phyloP scores from a whole-genome alignment of 2,329 filamentous ascomycete species.

The Neopestalotiopsis sp. region DNA sequence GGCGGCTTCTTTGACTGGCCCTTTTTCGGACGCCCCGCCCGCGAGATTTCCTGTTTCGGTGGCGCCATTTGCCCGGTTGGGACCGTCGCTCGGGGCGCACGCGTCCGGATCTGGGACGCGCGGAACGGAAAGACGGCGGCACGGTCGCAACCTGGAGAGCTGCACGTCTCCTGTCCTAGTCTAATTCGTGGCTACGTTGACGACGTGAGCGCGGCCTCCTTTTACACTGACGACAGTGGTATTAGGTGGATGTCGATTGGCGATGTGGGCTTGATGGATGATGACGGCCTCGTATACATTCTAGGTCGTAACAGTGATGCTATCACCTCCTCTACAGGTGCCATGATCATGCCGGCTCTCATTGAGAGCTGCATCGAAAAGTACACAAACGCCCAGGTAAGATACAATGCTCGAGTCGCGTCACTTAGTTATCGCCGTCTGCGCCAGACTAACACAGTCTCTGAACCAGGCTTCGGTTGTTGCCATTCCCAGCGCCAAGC shows the following conservation, averaged over 20 bases:
- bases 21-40: neutral
- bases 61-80: neutral
- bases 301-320: conserved; percentile 16
- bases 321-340: conserved; percentile 14
- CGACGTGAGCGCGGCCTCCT: neutral
- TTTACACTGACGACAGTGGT: neutral
- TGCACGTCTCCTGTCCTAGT: neutral
- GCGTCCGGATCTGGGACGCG: neutral
- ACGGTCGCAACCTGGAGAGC: neutral
- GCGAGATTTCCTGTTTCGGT: conserved; percentile 17
- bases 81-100: neutral
- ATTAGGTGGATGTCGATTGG: conserved; percentile 20
- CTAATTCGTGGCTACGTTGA: neutral
- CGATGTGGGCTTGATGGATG: conserved; percentile 17
- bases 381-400: conserved; percentile 19
- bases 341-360: conserved; percentile 18
- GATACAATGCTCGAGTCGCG: neutral
- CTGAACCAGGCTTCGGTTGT: neutral
- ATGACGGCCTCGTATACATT: conserved; percentile 20
- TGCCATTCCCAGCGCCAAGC: neutral
- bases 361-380: conserved; percentile 20
- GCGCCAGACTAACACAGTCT: neutral
- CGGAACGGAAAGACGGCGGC: neutral
- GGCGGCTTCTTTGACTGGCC: conserved; percentile 21
- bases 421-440: no score